phyloP scores from a whole-genome alignment of 1,139 yeast genomes.

The Geotrichum cucujoidarum region DNA sequence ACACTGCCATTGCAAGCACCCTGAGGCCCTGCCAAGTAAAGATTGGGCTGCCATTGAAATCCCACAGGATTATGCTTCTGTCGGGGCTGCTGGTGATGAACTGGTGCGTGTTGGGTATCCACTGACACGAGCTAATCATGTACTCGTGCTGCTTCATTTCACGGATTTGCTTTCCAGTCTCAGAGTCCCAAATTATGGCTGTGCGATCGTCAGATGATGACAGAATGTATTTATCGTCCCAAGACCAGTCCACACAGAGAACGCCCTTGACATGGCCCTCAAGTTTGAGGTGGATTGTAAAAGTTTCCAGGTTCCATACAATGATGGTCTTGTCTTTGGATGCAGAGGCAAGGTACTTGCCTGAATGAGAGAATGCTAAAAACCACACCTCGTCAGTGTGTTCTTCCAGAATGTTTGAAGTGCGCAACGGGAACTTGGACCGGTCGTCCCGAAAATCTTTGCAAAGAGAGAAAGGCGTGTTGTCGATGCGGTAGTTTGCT shows the following conservation, averaged over 20 bases:
- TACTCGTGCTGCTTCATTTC: slow-evolving; percentile 32
- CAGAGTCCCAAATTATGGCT: slow-evolving; percentile 62
- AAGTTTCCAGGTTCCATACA: slow-evolving; percentile 60
- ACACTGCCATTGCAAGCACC: slow-evolving; percentile 64
- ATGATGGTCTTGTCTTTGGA: slow-evolving; percentile 63
- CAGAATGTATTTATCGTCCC: slow-evolving; percentile 59
- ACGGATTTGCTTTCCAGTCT: slow-evolving; percentile 34
- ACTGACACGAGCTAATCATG: slow-evolving; percentile 62
- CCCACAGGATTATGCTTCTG: slow-evolving; percentile 60
- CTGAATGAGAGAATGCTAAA: slow-evolving; percentile 71
- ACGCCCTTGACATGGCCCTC: slow-evolving; percentile 56
- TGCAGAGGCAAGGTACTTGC: slow-evolving; percentile 67
- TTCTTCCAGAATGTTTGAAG: slow-evolving; percentile 42
- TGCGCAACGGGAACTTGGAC: slow-evolving; percentile 47
- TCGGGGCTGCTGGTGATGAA: slow-evolving; percentile 68
- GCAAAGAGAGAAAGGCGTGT: slow-evolving; percentile 31
- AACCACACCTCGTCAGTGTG: slow-evolving; percentile 84
- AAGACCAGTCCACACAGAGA: slow-evolving; percentile 68
- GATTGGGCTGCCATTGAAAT: slow-evolving; percentile 42
- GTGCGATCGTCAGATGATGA: slow-evolving; percentile 65
- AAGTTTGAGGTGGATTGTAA: slow-evolving; percentile 42
- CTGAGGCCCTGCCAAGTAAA: slow-evolving; percentile 45
- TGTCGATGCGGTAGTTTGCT: slow-evolving; percentile 38
- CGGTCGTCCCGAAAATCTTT: slow-evolving; percentile 34
- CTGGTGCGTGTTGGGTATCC: slow-evolving; percentile 58